Conservation (phyloP, 2,329 filamentous ascomycete genomes). For the Colletotrichum magnum region DNA sequence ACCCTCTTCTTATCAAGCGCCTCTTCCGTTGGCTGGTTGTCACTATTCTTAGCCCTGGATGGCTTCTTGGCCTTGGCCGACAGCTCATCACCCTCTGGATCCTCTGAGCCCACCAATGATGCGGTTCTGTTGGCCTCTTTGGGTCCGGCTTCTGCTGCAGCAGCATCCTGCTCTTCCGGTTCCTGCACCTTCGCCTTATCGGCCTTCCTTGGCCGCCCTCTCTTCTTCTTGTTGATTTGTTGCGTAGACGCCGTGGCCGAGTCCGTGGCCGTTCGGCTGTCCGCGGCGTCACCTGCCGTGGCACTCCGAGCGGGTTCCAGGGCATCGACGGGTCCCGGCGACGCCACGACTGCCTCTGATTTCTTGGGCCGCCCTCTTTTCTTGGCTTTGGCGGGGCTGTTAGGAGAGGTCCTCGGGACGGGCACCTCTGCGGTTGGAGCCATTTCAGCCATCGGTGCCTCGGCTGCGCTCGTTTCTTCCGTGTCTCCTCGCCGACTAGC, state of each 20-base stretch:
- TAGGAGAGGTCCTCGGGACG: background rate
- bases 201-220: constrained; percentile 60
- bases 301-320: background rate
- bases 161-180: constrained; percentile 12
- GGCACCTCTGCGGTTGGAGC: background rate
- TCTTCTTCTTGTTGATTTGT: constrained; percentile 36
- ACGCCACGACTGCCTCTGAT: background rate
- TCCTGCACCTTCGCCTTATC: constrained; percentile 43
- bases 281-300: background rate
- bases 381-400: constrained; percentile 12
- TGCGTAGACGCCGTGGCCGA: constrained; percentile 13
- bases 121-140: background rate
- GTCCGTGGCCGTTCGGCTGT: constrained; percentile 15
- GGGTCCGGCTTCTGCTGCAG: background rate
- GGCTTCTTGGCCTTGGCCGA: background rate
- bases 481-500: constrained; percentile 30
- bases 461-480: background rate
- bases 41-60: constrained; percentile 3
- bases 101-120: background rate
- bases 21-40: constrained; percentile 1
- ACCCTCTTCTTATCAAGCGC: background rate
- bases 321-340: background rate
- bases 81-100: background rate
- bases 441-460: constrained; percentile 19
- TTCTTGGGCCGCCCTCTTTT: constrained; percentile 42